Conservation (phyloP, 2,329 filamentous ascomycete genomes). For the Claviceps sp. region DNA sequence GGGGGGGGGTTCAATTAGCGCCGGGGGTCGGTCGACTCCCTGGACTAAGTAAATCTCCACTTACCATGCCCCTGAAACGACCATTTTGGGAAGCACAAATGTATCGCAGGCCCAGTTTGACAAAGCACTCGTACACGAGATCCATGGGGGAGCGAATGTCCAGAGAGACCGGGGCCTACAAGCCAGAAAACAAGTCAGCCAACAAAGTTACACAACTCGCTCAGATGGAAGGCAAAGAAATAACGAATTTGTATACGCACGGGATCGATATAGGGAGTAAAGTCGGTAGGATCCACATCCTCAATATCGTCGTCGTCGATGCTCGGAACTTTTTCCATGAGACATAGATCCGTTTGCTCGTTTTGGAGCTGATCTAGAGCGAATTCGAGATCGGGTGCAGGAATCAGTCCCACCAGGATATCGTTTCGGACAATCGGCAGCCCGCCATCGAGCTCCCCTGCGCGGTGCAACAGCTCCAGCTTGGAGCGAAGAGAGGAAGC, state of each 20-base stretch:
- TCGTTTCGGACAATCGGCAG: slow-evolving; percentile 72
- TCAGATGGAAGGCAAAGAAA: not conserved
- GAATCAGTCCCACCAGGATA: slow-evolving; percentile 78
- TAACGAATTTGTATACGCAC: slow-evolving; percentile 28
- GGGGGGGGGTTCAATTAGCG: too few relatives aligned
- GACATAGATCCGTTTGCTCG: slow-evolving; percentile 58
- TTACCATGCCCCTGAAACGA: slow-evolving; percentile 74
- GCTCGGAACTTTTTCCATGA: slow-evolving; percentile 60
- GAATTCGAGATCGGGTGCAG: slow-evolving; percentile 85
- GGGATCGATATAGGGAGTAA: slow-evolving; percentile 83
- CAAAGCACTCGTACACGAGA: slow-evolving; percentile 90
- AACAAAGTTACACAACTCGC: not conserved
- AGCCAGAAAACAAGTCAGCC: slow-evolving; percentile 7
- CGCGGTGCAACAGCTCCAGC: slow-evolving; percentile 66
- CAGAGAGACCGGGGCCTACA: slow-evolving; percentile 68
- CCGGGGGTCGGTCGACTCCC: too few relatives aligned
- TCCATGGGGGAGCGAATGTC: slow-evolving; percentile 88
- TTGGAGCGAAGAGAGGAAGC: slow-evolving; percentile 67
- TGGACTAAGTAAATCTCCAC: slow-evolving; percentile 15
- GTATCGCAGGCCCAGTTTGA: slow-evolving; percentile 83
- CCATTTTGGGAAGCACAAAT: slow-evolving; percentile 81
- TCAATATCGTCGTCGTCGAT: slow-evolving; percentile 52
- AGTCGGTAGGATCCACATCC: slow-evolving; percentile 59
- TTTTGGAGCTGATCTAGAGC: slow-evolving; percentile 74
- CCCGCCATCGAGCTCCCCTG: slow-evolving; percentile 84